These are phyloP conservation scores for Aspergillus jensenii DNA, from an alignment of 2,329 filamentous ascomycete genomes.

Conservation along the genomic window DNA sequence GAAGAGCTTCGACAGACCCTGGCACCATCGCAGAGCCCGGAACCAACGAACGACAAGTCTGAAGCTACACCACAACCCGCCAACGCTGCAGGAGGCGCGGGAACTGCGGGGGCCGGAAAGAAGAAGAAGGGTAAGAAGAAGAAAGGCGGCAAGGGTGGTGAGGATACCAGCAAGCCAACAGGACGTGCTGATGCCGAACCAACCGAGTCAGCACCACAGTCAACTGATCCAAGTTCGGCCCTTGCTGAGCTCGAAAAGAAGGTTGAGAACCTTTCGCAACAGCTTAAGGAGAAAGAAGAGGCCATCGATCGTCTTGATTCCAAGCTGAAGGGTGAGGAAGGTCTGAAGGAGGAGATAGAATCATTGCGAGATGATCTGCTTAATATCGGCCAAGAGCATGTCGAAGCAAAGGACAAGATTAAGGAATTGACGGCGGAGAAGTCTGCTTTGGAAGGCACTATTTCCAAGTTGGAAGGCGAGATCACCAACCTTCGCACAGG, in stretches of 20 bases:
- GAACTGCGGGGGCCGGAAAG: slow-evolving; percentile 39
- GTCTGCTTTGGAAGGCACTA: slow-evolving; percentile 60
- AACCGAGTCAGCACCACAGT: slow-evolving; percentile 32
- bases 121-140: slow-evolving; percentile 92
- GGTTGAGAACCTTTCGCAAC: slow-evolving; percentile 34
- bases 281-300: slow-evolving; percentile 60
- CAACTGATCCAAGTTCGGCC: slow-evolving; percentile 22
- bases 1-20: slow-evolving; percentile 35
- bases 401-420: slow-evolving; percentile 74
- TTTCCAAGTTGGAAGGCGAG: slow-evolving; percentile 70
- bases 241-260: slow-evolving; percentile 35
- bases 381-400: slow-evolving; percentile 77
- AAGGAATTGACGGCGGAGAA: slow-evolving; percentile 72
- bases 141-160: slow-evolving; percentile 61
- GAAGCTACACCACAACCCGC: slow-evolving; percentile 21
- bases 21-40: slow-evolving; percentile 21
- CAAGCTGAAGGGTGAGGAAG: slow-evolving; percentile 73
- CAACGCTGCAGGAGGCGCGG: slow-evolving; percentile 23
- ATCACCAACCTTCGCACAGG: slow-evolving; percentile 57
- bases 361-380: slow-evolving; percentile 76
- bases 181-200: slow-evolving; percentile 17
- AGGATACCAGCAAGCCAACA: slow-evolving; percentile 32
- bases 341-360: slow-evolving; percentile 81
- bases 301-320: slow-evolving; percentile 70
- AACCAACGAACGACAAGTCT: slow-evolving; percentile 22